A percentile compares a stretch with the other conserved stretches of the same genome.
Conservation (phyloP, 352 stramenopile species). For the Peronospora farinosa region DNA sequence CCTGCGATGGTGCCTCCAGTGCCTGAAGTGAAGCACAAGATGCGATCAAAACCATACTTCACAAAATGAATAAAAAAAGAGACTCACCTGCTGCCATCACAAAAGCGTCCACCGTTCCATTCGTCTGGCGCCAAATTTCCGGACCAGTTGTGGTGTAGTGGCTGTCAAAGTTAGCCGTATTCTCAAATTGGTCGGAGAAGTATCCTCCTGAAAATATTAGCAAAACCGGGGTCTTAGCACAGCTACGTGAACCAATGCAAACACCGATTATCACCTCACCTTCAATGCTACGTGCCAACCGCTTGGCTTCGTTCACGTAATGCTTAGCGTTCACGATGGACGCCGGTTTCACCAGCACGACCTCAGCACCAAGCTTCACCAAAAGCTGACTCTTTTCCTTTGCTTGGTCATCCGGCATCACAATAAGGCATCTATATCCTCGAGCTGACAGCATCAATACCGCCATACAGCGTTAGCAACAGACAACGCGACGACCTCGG, state of each 20-base stretch:
- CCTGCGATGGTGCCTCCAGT: constrained; percentile 97
- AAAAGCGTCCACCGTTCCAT: constrained; percentile 92
- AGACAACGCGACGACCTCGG: neutral
- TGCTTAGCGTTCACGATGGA: constrained; percentile 97
- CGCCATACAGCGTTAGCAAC: constrained; percentile 4
- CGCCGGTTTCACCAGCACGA: constrained; percentile 84
- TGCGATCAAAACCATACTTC: neutral
- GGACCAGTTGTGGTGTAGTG: constrained; percentile 93
- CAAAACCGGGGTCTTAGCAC: neutral
- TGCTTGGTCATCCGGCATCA: constrained; percentile 97
- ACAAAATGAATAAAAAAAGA: neutral
- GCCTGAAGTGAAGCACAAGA: constrained; percentile 28
- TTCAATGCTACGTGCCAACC: constrained; percentile 73
- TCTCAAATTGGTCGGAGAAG: constrained; percentile 99
- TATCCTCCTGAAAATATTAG: constrained; percentile 57
- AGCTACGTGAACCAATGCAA: neutral
- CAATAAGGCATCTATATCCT: constrained; percentile 92
- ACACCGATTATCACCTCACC: constrained; percentile 23
- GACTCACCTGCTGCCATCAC: constrained; percentile 92
- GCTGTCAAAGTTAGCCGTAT: constrained; percentile 91
- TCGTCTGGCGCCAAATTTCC: constrained; percentile 93
- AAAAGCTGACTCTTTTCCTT: constrained; percentile 87
- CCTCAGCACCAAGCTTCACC: constrained; percentile 78
- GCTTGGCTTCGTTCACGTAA: constrained; percentile 95
- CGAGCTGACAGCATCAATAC: constrained; percentile 41